Evolutionary conservation across 116 monocot species (phyloP).

Genomic region (Thalassia testudinum): DNA sequence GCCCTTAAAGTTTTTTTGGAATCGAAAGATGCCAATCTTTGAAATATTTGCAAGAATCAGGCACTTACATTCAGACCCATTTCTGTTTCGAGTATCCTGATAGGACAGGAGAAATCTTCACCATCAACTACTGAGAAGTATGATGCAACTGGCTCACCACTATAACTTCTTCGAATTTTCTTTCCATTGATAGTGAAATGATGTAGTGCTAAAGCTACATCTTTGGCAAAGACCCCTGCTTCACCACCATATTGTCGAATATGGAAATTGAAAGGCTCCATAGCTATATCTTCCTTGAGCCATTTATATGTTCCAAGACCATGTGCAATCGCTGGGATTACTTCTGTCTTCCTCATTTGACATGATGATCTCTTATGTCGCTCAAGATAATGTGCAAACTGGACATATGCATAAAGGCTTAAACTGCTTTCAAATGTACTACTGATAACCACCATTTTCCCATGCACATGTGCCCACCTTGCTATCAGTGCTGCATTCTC

Average conservation of each 20-base stretch:
- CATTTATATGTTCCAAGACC: constrained; percentile 93
- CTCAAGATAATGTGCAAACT: constrained; percentile 61
- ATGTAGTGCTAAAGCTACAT: constrained; percentile 28
- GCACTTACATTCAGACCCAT: constrained; percentile 18
- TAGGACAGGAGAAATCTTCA: constrained; percentile 17
- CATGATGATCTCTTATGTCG: constrained; percentile 22
- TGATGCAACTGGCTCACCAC: constrained; percentile 27
- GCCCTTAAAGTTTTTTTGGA: too few relatives aligned
- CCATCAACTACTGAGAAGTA: constrained; percentile 20
- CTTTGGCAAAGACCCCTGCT: constrained; percentile 44
- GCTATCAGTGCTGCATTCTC: constrained; percentile 69
- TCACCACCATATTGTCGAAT: constrained; percentile 18
- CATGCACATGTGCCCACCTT: constrained; percentile 72
- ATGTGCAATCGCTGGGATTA: constrained; percentile 31
- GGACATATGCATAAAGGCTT: constrained; percentile 53
- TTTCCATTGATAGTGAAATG: constrained; percentile 34
- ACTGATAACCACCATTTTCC: constrained; percentile 72
- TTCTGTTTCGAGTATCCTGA: constrained; percentile 34
- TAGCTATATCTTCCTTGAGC: constrained; percentile 69
- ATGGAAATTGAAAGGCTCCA: constrained; percentile 28
- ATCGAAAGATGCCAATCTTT: too few relatives aligned
- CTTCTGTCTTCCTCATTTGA: constrained; percentile 21
- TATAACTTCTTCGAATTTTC: constrained; percentile 22
- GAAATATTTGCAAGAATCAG: too few relatives aligned
- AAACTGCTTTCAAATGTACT: constrained; percentile 89